Percentiles rank a stretch among this genome's conserved stretches.
phyloP scores from a whole-genome alignment of 1,284 basidiomycete species.

The Puccinia hordei region DNA sequence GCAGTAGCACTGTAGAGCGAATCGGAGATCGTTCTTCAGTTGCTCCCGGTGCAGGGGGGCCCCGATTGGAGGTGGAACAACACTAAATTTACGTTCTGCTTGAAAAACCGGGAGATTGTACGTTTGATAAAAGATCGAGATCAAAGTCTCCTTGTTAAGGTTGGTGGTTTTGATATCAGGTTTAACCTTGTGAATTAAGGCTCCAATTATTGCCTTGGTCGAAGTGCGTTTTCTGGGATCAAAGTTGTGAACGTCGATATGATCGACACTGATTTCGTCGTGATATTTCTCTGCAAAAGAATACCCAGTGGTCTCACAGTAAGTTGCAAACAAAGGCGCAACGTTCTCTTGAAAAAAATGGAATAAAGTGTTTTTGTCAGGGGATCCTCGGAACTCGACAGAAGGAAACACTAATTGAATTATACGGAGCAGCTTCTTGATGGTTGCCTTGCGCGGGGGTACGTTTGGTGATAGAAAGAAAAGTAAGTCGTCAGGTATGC shows the following conservation, averaged over 20 bases:
- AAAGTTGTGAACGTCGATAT: neutral
- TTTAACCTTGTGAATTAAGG: neutral
- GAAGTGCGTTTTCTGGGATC: neutral
- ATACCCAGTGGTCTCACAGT: neutral
- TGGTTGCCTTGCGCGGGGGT: neutral
- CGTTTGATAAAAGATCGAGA: neutral
- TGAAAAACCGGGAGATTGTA: neutral
- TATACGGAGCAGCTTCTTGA: neutral
- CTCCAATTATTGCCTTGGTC: neutral
- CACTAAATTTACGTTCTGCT: neutral
- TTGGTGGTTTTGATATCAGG: too few relatives aligned
- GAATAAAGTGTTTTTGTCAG: neutral
- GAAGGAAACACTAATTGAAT: neutral
- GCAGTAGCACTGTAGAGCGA: slow-evolving; percentile 20
- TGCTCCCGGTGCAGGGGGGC: neutral
- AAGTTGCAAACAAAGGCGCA: neutral
- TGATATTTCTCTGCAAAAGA: neutral
- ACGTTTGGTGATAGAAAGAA: neutral
- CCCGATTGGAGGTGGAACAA: neutral
- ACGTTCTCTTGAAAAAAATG: neutral
- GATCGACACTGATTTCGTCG: neutral
- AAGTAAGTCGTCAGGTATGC: neutral
- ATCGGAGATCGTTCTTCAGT: neutral
- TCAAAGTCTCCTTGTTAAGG: neutral
- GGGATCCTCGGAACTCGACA: neutral